Evolutionary conservation across 129 eudicot species (phyloP).

Genomic region (Artemisia annua): DNA sequence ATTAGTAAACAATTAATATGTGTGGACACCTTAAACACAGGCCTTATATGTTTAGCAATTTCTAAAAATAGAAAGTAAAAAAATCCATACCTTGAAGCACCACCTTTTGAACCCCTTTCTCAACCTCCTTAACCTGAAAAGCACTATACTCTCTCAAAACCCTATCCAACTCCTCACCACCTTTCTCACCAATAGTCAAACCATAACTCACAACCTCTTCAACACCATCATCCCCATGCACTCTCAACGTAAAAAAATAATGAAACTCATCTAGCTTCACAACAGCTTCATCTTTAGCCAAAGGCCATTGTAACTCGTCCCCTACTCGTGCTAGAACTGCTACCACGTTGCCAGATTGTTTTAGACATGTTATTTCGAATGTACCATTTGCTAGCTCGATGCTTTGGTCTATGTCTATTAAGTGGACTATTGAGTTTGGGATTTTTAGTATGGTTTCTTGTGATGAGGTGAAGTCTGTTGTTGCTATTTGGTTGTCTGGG

Average conservation of each 20-base stretch:
- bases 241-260: slow-evolving; percentile 58
- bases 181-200: slow-evolving; percentile 55
- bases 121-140: slow-evolving; percentile 60
- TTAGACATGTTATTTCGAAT: slow-evolving; percentile 46
- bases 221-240: not conserved
- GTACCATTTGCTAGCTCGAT: slow-evolving; percentile 71
- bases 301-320: slow-evolving; percentile 36
- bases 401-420: slow-evolving; percentile 69
- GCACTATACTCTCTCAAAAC: slow-evolving; percentile 67
- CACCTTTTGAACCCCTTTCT: slow-evolving; percentile 27
- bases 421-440: slow-evolving; percentile 60
- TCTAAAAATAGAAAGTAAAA: too few species aligned
- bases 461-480: slow-evolving; percentile 36
- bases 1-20: too few species aligned
- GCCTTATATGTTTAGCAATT: too few species aligned
- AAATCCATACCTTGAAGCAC: not conserved
- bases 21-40: too few species aligned
- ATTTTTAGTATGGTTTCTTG: slow-evolving; percentile 62
- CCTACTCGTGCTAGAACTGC: slow-evolving; percentile 35
- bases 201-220: slow-evolving; percentile 65
- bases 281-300: slow-evolving; percentile 39
- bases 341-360: slow-evolving; percentile 34
- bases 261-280: slow-evolving; percentile 48
- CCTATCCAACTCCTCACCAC: slow-evolving; percentile 57
- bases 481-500: slow-evolving; percentile 39